Base-by-base conservation (phyloP, 495 filamentous ascomycete species). In the Penicillium diatomitis region DNA sequence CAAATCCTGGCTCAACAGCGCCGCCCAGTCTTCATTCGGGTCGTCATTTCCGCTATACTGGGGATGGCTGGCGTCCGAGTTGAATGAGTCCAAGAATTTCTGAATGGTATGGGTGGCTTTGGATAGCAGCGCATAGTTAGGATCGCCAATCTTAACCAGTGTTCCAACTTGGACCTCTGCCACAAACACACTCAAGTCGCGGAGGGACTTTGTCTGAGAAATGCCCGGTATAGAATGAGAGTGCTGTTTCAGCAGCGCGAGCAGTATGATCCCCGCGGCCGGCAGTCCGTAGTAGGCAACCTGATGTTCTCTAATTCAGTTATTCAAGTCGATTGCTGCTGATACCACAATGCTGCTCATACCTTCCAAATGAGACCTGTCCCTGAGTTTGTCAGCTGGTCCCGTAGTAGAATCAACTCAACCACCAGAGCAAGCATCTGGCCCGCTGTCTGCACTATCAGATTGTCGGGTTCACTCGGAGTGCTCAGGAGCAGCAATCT, bases 301-400 rank as follows among this genome's bases (percentile, higher is more conserved):
- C 68, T 71, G 12, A 10, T 41, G 29, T 6, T 8, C 6, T 30
- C 6, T 30, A 43, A 11, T 8, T 11, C 10, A 44, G 2, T 20
- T 20, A 20, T 20, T 20, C 20, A 20, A 20, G 0, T 2, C 2
- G 20, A 20, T 20, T 20, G 20, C 20, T 20, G 20, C 2, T 20
- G 20, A 20, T 20, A 20, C 20, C 20, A 20, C 20, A 20, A 20
- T 20, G 20, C 20, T 20, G 20, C 20, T 20, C 32, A 46, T 59
- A 65, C 68, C 61, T 68, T 72, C 68, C 68, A 70, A n/a, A 69
- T 56, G 31, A 72, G 56, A n/a, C 64, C 57, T 0, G 67, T 70
- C 2, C 68, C 67, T 6, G 68, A 70, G 46, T 72, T 70, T 5
- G 54, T 61, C 31, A 72, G 51, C 30, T 65, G 64, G 31, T 72